phyloP scores from a whole-genome alignment of 106 monocot species.

The Iris macrosiphon region DNA sequence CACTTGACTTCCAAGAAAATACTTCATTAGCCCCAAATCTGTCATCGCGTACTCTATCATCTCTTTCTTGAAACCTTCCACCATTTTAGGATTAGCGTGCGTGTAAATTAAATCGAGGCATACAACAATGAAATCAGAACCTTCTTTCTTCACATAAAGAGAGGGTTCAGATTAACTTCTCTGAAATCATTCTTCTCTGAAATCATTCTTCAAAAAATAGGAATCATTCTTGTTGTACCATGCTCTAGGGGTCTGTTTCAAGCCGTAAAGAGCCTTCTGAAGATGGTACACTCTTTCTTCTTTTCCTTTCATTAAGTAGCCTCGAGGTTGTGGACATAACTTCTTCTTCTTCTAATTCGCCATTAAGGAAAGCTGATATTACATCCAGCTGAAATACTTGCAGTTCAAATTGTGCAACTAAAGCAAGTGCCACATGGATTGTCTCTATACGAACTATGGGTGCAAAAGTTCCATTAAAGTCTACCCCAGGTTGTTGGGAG shows the following conservation, averaged over 20 bases:
- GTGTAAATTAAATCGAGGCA: slow-evolving; percentile 14
- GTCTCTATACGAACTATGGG: background rate
- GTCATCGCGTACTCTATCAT: slow-evolving; percentile 5
- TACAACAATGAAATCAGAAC: background rate
- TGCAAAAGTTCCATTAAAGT: background rate
- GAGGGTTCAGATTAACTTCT: background rate
- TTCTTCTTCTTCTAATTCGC: background rate
- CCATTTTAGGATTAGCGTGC: background rate
- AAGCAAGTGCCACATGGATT: background rate
- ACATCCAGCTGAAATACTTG: background rate
- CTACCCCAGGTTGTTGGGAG: background rate
- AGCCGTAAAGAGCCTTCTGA: background rate
- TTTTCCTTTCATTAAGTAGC: slow-evolving; percentile 1
- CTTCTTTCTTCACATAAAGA: slow-evolving; percentile 1
- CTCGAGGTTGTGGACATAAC: background rate
- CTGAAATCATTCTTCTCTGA: too few species aligned
- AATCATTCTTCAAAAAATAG: background rate
- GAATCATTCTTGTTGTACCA: background rate
- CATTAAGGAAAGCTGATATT: background rate
- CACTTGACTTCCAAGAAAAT: slow-evolving; percentile 7
- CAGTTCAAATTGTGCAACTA: background rate
- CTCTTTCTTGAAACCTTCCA: background rate
- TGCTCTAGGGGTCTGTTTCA: background rate
- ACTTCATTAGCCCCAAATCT: background rate
- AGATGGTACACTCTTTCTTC: background rate